Evolutionary conservation across 2,329 filamentous ascomycete genomes (phyloP), one percentile per base, ranked within the genome.

Genomic region (Cladobotryum protrusum): DNA sequence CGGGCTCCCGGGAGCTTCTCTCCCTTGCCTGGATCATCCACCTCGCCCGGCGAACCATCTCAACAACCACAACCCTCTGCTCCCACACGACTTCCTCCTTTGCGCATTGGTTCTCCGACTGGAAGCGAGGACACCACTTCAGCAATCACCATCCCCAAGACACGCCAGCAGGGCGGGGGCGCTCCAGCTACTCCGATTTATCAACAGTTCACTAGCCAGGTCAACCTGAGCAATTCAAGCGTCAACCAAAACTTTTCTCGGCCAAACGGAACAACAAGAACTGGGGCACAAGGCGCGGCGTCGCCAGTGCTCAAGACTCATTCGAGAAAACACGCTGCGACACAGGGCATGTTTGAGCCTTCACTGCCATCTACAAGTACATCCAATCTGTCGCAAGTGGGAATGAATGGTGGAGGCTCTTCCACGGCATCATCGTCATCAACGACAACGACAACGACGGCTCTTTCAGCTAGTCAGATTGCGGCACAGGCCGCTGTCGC

Each of bases 401-500:
- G 70, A 63, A 69, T 76, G 66, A 68, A 71, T 49, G 68, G 73
- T 47, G 60, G 65, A 15, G 59, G 60, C 13, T 60, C 61, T 39
- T 39, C 36, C 13, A 39, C 36, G 36, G n/a, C 36, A 18, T 39
- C 36, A 8, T 39, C 36, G 15, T 8, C 64, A 61, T 8, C 24
- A 24, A 24, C 20, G 7, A 24, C 20, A 24, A 24, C 20, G 40
- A 56, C 66, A 12, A 65, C 72, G 4, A 42, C 35, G 7, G 47
- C 50, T 20, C 67, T 81, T 54, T 76, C 77, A 2, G 82, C 86
- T n/a, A 89, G 86, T 66, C 85, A 89, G 65, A 89, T 90, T 56
- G 87, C 87, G 36, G 87, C 87, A 15, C 87, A 90, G 67, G 83
- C 87, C 9, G 87, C 87, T 49, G 82, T 86, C 61, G 82, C 88